phyloP scores from a whole-genome alignment of 768 basidiomycete genomes.

The Lyophyllum semitale region DNA sequence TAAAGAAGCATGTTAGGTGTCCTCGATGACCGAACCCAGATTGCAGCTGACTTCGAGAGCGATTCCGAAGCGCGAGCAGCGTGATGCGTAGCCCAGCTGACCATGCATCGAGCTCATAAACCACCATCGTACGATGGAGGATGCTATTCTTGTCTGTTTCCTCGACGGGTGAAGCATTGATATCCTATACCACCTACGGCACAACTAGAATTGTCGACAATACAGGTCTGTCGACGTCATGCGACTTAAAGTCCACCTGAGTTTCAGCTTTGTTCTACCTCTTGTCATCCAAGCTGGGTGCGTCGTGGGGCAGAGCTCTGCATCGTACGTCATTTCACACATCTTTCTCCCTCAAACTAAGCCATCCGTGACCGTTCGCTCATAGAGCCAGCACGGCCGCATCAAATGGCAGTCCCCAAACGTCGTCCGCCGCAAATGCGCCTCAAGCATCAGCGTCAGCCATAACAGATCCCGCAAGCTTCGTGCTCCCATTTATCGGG shows the following conservation, averaged over 20 bases:
- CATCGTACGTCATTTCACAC: not conserved
- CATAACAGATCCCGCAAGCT: slow-evolving; percentile 40
- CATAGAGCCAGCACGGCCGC: too few species aligned
- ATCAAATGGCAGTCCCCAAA: not conserved
- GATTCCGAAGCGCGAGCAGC: not conserved
- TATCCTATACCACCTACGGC: not conserved
- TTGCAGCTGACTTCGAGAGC: not conserved
- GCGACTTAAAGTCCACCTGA: not conserved
- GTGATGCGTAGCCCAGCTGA: not conserved
- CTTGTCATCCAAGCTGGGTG: not conserved
- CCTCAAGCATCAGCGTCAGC: not conserved
- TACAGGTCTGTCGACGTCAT: not conserved
- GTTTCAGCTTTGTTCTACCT: not conserved
- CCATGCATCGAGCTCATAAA: not conserved
- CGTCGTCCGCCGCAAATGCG: not conserved
- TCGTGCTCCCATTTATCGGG: slow-evolving; percentile 65
- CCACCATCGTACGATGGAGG: not conserved
- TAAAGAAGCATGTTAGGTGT: too few species aligned
- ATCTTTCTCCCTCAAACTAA: not conserved
- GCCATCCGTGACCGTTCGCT: not conserved
- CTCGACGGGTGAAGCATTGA: not conserved
- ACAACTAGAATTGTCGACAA: not conserved
- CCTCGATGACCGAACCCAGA: too few species aligned
- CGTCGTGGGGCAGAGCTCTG: not conserved
- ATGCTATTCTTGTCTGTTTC: not conserved